Conservation (phyloP, 1,284 basidiomycete species). For the Xerocomus tenax region DNA sequence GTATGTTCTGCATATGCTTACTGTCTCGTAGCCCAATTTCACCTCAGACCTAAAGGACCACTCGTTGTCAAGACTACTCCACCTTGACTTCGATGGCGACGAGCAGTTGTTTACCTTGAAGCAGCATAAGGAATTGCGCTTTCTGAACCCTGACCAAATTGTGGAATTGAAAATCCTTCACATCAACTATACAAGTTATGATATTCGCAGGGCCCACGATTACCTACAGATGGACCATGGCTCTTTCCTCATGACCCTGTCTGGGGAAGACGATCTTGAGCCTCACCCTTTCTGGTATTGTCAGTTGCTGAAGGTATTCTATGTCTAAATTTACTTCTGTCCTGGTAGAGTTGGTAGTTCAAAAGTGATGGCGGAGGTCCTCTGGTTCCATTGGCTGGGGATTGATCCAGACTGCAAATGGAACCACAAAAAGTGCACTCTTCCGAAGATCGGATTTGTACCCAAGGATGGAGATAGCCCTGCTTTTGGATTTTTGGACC, state of each 20-base stretch:
- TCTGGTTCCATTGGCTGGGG: slow-evolving; percentile 8
- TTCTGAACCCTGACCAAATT: not conserved
- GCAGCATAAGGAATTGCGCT: not conserved
- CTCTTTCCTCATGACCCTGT: slow-evolving; percentile 29
- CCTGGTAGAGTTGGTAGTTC: not conserved
- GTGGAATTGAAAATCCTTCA: not conserved
- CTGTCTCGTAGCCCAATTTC: not conserved
- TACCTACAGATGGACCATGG: slow-evolving; percentile 26
- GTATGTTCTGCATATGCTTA: not conserved
- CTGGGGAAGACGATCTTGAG: slow-evolving; percentile 18
- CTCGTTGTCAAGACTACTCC: not conserved
- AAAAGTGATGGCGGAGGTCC: not conserved
- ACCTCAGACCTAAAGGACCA: too few species aligned
- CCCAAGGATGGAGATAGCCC: not conserved
- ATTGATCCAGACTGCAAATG: slow-evolving; percentile 2
- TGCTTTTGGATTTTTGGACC: slow-evolving; percentile 14
- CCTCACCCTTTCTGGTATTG: slow-evolving; percentile 20
- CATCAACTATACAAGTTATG: not conserved
- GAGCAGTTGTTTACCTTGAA: not conserved
- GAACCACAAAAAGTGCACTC: not conserved
- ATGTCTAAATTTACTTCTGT: not conserved
- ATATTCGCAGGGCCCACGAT: slow-evolving; percentile 32
- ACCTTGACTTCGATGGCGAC: not conserved
- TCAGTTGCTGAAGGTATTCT: slow-evolving; percentile 2
- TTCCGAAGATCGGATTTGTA: slow-evolving; percentile 16